These are phyloP conservation scores for Platismatia glauca DNA, from an alignment of 495 filamentous ascomycete genomes.

Conservation along the genomic window DNA sequence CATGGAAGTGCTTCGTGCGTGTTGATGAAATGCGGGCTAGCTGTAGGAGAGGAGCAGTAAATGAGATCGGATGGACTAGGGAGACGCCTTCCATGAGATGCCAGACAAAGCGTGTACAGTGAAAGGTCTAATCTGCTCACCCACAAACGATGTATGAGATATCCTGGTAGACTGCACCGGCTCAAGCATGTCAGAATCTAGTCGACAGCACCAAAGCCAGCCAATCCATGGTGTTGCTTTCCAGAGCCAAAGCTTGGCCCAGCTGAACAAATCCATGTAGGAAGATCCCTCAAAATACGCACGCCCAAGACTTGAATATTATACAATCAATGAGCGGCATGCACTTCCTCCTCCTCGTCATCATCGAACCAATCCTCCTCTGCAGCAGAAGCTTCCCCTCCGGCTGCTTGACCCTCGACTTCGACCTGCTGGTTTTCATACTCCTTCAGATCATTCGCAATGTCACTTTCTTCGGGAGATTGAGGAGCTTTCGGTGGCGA, in stretches of 20 bases:
- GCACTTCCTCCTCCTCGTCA: conserved; percentile 40
- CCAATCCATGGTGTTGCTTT: not conserved
- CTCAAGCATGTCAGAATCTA: not conserved
- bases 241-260: not conserved
- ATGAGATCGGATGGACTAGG: too few relatives aligned
- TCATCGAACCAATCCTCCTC: conserved; percentile 70
- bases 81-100: not conserved
- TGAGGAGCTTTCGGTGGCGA: conserved; percentile 62
- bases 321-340: conserved; percentile 27
- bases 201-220: not conserved
- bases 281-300: not conserved
- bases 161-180: not conserved
- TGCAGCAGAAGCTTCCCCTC: conserved; percentile 46
- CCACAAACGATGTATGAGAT: not conserved
- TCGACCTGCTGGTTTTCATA: conserved; percentile 92
- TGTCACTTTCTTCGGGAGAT: conserved; percentile 85
- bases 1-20: not conserved
- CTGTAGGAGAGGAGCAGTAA: not conserved
- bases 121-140: not conserved
- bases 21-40: not conserved
- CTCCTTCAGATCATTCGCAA: conserved; percentile 78
- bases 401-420: conserved; percentile 71
- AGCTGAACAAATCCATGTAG: too few relatives aligned
- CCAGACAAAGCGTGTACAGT: not conserved
- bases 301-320: not conserved